Percentiles rank a stretch among this genome's conserved stretches.
phyloP scores from a whole-genome alignment of 2,329 filamentous ascomycete species.

The Calonectria multiphialidica region DNA sequence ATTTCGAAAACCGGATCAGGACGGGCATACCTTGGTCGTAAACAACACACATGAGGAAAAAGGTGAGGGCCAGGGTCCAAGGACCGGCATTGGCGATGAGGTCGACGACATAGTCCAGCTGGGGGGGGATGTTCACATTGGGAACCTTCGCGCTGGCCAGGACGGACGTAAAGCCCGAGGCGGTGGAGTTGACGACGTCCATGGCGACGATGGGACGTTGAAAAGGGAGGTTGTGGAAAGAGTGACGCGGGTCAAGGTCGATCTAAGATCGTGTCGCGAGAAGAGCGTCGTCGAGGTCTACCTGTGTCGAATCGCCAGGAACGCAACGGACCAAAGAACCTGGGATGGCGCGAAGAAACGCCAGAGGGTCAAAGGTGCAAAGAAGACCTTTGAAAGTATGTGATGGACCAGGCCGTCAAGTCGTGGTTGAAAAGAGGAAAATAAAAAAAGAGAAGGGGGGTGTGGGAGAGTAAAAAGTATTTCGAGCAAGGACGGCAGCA shows the following conservation, averaged over 20 bases:
- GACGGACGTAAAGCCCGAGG: slow-evolving; percentile 78
- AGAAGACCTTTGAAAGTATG: slow-evolving; percentile 2
- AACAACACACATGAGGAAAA: slow-evolving; percentile 78
- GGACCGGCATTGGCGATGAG: slow-evolving; percentile 68
- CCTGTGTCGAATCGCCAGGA: neutral
- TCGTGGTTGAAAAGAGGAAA: slow-evolving; percentile 19
- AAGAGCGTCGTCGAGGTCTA: neutral
- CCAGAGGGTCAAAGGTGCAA: slow-evolving; percentile 9
- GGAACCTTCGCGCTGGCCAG: slow-evolving; percentile 70
- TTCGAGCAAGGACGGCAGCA: neutral
- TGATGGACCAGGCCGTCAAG: neutral
- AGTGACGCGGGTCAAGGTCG: neutral
- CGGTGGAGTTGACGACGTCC: slow-evolving; percentile 71
- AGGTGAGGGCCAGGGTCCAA: slow-evolving; percentile 75
- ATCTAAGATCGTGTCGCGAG: neutral
- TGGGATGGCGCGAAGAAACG: neutral
- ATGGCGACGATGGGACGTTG: slow-evolving; percentile 48
- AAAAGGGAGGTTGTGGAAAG: slow-evolving; percentile 13
- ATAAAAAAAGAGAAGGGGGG: slow-evolving; percentile 3
- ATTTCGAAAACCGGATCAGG: neutral
- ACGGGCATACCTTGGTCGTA: slow-evolving; percentile 89
- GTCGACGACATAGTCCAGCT: slow-evolving; percentile 68
- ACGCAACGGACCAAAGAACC: neutral
- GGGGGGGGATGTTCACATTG: slow-evolving; percentile 63
- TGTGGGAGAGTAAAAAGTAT: slow-evolving; percentile 4